phyloP scores from a whole-genome alignment of 257 asterid genomes.

The Cynanchum wilfordii region DNA sequence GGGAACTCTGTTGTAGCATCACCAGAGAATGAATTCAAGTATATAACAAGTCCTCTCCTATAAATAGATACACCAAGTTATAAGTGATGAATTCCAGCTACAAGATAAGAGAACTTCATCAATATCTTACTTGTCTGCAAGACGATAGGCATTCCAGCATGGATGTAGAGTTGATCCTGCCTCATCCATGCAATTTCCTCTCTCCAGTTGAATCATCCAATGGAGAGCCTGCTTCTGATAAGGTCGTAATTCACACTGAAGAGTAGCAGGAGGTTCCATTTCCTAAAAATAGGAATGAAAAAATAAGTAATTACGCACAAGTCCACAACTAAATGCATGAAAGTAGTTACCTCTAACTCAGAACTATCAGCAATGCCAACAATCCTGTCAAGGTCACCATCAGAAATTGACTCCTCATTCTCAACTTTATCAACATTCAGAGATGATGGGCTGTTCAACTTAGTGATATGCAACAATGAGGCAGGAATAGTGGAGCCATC shows the following conservation, averaged over 20 bases:
- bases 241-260: slow-evolving; percentile 82
- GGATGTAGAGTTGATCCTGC: slow-evolving; percentile 85
- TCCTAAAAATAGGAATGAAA: slow-evolving; percentile 42
- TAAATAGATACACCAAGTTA: slow-evolving; percentile 21
- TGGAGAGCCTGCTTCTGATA: slow-evolving; percentile 98
- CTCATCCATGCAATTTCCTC: slow-evolving; percentile 54
- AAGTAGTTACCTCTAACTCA: slow-evolving; percentile 57
- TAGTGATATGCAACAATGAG: slow-evolving; percentile 38
- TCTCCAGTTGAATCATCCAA: slow-evolving; percentile 91
- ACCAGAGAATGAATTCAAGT: slow-evolving; percentile 87
- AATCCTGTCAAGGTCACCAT: slow-evolving; percentile 77
- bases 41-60: slow-evolving; percentile 75
- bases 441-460: slow-evolving; percentile 39
- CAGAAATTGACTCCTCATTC: slow-evolving; percentile 75
- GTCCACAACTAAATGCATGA: not conserved
- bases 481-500: slow-evolving; percentile 47
- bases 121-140: slow-evolving; percentile 57
- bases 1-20: slow-evolving; percentile 89
- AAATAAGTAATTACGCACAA: slow-evolving; percentile 18
- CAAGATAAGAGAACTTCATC: slow-evolving; percentile 15
- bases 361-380: slow-evolving; percentile 76
- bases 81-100: slow-evolving; percentile 11
- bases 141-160: slow-evolving; percentile 91
- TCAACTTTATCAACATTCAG: slow-evolving; percentile 49
- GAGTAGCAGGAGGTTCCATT: slow-evolving; percentile 86